Base-by-base conservation (phyloP, 768 basidiomycete genomes). In the Tulasnella sp. region DNA sequence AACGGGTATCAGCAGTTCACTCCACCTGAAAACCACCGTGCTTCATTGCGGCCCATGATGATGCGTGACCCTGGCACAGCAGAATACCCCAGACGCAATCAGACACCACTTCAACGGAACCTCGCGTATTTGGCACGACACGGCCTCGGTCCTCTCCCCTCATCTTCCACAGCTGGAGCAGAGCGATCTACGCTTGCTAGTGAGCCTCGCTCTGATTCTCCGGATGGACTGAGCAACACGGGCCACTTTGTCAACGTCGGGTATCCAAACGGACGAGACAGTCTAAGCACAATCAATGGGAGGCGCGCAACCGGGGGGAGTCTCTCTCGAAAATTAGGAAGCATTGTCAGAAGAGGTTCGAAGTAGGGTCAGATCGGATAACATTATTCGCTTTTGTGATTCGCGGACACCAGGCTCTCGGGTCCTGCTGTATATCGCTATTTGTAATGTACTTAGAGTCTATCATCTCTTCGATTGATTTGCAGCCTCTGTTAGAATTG, bases 121-220 rank as follows among this genome's bases (percentile, higher is more conserved):
- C 89, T 96, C 0, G 95, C 94, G 7, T 92, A 95, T 82, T 88
- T 96, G 8, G 91, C 94, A 24, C 89, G 93, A 40, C 93, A 96
- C 83, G 95, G 95, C 14, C 93, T 96, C 85, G 92, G 91, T 72
- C 94, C 93, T 0, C 92, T 96, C 7, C 90, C 94, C 40, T 94
- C 93, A 0, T 93, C 93, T 9, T 94, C 93, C 50, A 91, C 90
- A 4, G 94, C 94, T 54, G 58, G 64, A 20, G 44, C 34, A 60
- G 73, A 58, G 28, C 78, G 64, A 41, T 69, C 72, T 2, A 72
- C 81, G 14, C 31, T 78, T n/a, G 77, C 77, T 24, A 78, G 77
- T 41, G 78, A 79, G 42, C 76, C 81, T 50, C 81, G 78, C n/a
- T 75, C 69, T n/a, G 81, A 72, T 28, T 81, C 81, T 20, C 64